A percentile compares a stretch with the other conserved stretches of the same genome.
phyloP scores from a whole-genome alignment of 176 grass and related monocot genomes.

The Cenchrus americanus region DNA sequence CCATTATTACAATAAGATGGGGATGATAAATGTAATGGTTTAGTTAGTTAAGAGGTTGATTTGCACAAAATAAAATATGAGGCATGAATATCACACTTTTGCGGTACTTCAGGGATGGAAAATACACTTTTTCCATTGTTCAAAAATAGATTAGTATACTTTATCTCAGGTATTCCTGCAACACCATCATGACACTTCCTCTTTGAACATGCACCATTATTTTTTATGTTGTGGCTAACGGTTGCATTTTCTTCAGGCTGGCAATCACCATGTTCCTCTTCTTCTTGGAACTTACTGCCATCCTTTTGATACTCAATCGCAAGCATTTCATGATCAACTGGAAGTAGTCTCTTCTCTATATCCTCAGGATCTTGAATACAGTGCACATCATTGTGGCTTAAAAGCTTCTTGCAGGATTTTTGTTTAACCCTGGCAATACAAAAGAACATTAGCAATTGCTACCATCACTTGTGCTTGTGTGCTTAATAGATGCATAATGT shows the following conservation, averaged over 20 bases:
- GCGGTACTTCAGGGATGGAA: too few relatives aligned
- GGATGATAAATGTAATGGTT: too few relatives aligned
- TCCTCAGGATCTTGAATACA: constrained; percentile 52
- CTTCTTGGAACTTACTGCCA: constrained; percentile 32
- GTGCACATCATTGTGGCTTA: constrained; percentile 45
- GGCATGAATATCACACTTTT: too few relatives aligned
- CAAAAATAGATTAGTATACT: constrained; percentile 54
- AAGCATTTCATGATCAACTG: constrained; percentile 45
- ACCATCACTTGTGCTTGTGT: constrained; percentile 2
- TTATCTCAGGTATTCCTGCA: constrained; percentile 56
- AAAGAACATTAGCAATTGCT: constrained; percentile 13
- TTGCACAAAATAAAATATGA: too few relatives aligned
- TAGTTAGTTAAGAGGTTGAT: too few relatives aligned
- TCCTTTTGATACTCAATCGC: constrained; percentile 48
- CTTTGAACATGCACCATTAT: constrained; percentile 45
- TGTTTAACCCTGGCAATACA: constrained; percentile 59
- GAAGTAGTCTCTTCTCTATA: constrained; percentile 46
- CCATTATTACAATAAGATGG: too few relatives aligned
- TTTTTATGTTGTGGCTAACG: constrained; percentile 15
- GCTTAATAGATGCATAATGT: not conserved
- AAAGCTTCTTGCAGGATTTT: constrained; percentile 51
- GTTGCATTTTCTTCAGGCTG: constrained; percentile 50
- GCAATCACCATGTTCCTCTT: constrained; percentile 39
- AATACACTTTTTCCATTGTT: not conserved
- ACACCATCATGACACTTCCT: constrained; percentile 60